Percentiles rank a stretch among this genome's conserved stretches.
These are phyloP conservation scores for Eutrema salsugineum DNA, from an alignment of 441 rosid genomes.

Conservation along the genomic window DNA sequence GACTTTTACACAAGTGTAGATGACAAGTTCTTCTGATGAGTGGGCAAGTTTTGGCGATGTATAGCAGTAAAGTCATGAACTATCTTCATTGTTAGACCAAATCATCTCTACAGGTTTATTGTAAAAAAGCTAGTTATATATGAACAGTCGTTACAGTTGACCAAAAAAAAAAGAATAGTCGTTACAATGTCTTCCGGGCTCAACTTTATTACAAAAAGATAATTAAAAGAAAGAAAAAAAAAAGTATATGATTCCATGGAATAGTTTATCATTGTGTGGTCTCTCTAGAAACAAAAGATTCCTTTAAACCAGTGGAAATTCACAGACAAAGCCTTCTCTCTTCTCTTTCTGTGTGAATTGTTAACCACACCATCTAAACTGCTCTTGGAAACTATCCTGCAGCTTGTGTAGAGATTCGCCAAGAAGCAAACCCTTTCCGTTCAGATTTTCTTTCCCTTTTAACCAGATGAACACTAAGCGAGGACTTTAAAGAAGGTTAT, in stretches of 20 bases:
- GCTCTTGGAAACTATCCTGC: neutral
- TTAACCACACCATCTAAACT: neutral
- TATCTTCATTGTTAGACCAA: neutral
- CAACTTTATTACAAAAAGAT: constrained; percentile 2
- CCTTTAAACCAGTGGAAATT: neutral
- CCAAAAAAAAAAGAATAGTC: no score
- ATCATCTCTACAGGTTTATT: neutral
- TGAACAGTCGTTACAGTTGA: neutral
- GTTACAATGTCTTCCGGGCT: neutral
- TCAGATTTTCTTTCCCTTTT: neutral
- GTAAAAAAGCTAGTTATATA: neutral
- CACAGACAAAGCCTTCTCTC: neutral
- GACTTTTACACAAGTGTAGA: constrained; percentile 23
- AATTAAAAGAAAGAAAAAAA: neutral
- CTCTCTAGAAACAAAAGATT: constrained; percentile 20
- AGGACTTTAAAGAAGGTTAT: constrained; percentile 8
- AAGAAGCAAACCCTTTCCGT: neutral
- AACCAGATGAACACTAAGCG: constrained; percentile 7
- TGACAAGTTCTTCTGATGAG: constrained; percentile 19
- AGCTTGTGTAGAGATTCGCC: constrained; percentile 10
- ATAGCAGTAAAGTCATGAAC: neutral
- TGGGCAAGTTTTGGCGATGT: neutral
- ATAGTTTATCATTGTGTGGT: constrained; percentile 12
- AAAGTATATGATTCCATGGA: constrained; percentile 25
- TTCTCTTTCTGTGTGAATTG: constrained; percentile 4